These are phyloP conservation scores for Vickermania spadyakhi DNA, from an alignment of 208 protist genomes.

Conservation along the genomic window DNA sequence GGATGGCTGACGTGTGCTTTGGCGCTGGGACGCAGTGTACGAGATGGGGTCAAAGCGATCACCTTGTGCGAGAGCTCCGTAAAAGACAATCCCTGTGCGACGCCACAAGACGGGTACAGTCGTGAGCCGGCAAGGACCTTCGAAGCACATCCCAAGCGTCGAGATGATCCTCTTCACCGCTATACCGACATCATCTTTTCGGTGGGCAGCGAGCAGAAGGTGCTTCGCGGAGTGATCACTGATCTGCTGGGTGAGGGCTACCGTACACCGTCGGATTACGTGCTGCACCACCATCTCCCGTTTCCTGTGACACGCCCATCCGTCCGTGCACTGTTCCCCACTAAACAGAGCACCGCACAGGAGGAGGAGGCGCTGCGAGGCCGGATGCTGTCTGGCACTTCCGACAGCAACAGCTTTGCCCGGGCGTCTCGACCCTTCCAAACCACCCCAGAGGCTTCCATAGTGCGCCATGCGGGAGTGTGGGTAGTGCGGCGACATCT, in stretches of 20 bases:
- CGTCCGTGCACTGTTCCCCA: background rate
- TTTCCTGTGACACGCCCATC: background rate
- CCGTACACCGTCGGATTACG: background rate
- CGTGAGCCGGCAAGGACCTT: background rate
- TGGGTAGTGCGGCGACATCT: slow-evolving; percentile 16
- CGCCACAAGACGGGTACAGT: slow-evolving; percentile 11
- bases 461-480: slow-evolving; percentile 5
- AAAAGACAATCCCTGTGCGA: background rate
- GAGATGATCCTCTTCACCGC: background rate
- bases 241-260: background rate
- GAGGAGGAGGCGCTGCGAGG: background rate
- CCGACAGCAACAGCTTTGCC: background rate
- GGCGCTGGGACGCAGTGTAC: slow-evolving; percentile 26
- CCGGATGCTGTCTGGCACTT: background rate
- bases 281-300: background rate
- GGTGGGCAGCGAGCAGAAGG: background rate
- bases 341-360: background rate
- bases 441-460: background rate
- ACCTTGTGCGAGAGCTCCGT: slow-evolving; percentile 4
- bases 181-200: too few species aligned
- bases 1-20: slow-evolving; percentile 55
- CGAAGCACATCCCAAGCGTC: background rate
- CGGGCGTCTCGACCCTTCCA: background rate
- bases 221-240: background rate
- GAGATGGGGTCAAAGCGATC: slow-evolving; percentile 18